phyloP scores from a whole-genome alignment of 164 flowering plant genomes.

The Echeveria elegans region DNA sequence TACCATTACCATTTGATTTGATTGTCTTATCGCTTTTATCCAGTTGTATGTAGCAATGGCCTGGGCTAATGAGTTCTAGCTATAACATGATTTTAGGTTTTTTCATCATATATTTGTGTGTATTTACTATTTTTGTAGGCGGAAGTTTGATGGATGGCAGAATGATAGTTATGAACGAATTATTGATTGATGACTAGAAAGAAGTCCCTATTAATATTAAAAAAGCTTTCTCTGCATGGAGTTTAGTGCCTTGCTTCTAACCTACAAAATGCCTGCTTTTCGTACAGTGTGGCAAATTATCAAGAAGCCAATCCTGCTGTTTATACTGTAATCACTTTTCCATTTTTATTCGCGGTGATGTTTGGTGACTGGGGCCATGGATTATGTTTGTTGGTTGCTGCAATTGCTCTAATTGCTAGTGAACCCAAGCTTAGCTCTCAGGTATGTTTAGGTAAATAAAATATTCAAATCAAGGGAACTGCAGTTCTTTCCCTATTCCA shows the following conservation, averaged over 20 bases:
- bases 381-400: conserved; percentile 79
- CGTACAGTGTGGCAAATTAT: conserved; percentile 83
- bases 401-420: conserved; percentile 65
- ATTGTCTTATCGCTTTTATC: too few relatives aligned
- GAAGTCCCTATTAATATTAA: not conserved
- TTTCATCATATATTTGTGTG: not conserved
- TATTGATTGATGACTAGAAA: not conserved
- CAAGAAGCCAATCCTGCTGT: conserved; percentile 98
- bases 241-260: not conserved
- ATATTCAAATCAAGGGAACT: not conserved
- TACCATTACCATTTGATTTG: too few relatives aligned
- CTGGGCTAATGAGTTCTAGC: not conserved
- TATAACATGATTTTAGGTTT: not conserved
- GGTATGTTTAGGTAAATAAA: conserved; percentile 31
- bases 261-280: not conserved
- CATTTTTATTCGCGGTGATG: conserved; percentile 99
- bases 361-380: conserved; percentile 99
- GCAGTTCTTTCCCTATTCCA: not conserved
- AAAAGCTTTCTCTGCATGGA: not conserved
- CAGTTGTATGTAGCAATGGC: not conserved
- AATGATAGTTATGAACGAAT: not conserved
- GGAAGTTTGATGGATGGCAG: not conserved
- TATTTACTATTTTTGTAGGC: not conserved
- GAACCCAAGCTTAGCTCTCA: conserved; percentile 64
- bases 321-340: conserved; percentile 81